Evolutionary conservation across 2,329 filamentous ascomycete genomes (phyloP), one percentile per base, ranked within the genome.

Genomic region (Myriosclerotinia curreyana): DNA sequence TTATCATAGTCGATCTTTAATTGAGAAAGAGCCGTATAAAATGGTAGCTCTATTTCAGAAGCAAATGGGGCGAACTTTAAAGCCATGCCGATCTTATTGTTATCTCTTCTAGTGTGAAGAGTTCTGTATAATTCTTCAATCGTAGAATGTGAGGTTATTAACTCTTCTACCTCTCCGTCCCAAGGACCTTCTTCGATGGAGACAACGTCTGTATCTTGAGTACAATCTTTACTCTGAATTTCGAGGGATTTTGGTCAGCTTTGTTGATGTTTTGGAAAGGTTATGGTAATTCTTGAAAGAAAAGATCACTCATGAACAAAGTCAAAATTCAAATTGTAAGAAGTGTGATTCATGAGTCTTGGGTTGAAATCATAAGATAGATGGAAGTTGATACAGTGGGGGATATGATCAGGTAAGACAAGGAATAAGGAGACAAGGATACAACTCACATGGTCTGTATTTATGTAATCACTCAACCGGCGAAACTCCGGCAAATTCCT

Each of bases 1-100:
- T 93, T 96, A 79, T 97, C 95, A 83, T 96, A 89, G 76, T 98
- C 92, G 75, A 99, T 92, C 79, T 99, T 99, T 69, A 89, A 90
- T 7, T 89, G 86, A 66, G 96, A 95, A n/a, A 99, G 85, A 6
- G 92, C 88, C 53, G 91, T 89, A 76, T 97, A 99, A 78, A 99
- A 99, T 52, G 92, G 91, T 51, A 98, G 83, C 75, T 99, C 95
- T 74, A 98, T 92, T 78, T 97, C 92, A 56, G 94, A 96, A 49
- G 88, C 86, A 81, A 96, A 98, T 0, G 94, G 89, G 66, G 92
- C 91, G 77, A 93, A 99, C 79, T 88, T 86, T 75, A 91, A 81
- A 64, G 73, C 71, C 73, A 74, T 73, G 11, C 52, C 15, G 25
- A 59, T 11, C 8, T 22, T 50, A 25, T 48, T 62, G 59, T 44